These are phyloP conservation scores for Xylaria longipes DNA, from an alignment of 495 filamentous ascomycete species.

Conservation along the genomic window DNA sequence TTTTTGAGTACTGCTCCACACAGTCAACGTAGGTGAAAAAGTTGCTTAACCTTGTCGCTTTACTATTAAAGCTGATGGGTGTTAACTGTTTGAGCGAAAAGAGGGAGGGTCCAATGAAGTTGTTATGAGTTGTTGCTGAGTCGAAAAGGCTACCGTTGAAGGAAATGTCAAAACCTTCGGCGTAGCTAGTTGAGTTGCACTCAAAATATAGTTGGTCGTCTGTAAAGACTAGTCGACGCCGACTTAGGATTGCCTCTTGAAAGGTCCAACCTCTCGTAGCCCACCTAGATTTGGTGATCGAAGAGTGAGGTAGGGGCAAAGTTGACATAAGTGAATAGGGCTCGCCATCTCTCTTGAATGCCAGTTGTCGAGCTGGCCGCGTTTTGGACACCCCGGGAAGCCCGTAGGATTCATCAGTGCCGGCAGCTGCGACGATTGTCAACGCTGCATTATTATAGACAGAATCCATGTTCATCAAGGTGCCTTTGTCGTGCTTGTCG, in stretches of 20 bases:
- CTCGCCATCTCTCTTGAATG: too few species aligned
- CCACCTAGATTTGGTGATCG: conserved; percentile 38
- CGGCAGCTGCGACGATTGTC: conserved; percentile 43
- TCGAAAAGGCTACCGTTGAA: too few species aligned
- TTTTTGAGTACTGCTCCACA: conserved; percentile 31
- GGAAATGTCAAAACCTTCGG: too few species aligned
- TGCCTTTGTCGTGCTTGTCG: conserved; percentile 15
- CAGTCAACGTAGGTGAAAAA: conserved; percentile 11
- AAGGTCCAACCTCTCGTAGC: conserved; percentile 49
- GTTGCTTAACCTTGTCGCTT: not conserved
- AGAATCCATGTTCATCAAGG: conserved; percentile 38
- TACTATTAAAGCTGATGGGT: too few species aligned
- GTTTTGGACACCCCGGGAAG: conserved; percentile 36
- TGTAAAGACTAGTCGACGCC: conserved; percentile 42
- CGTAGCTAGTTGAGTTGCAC: conserved; percentile 38
- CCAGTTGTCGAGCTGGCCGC: too few species aligned
- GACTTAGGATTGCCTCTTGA: conserved; percentile 49
- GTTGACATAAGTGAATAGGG: conserved; percentile 30
- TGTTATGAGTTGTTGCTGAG: too few species aligned
- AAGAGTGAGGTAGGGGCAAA: conserved; percentile 13
- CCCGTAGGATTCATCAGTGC: conserved; percentile 36
- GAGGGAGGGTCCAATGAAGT: not conserved
- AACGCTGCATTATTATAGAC: conserved; percentile 37
- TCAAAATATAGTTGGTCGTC: conserved; percentile 47
- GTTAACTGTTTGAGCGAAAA: too few species aligned